phyloP scores from a whole-genome alignment of 495 filamentous ascomycete genomes.

The Cladorrhinum samala region DNA sequence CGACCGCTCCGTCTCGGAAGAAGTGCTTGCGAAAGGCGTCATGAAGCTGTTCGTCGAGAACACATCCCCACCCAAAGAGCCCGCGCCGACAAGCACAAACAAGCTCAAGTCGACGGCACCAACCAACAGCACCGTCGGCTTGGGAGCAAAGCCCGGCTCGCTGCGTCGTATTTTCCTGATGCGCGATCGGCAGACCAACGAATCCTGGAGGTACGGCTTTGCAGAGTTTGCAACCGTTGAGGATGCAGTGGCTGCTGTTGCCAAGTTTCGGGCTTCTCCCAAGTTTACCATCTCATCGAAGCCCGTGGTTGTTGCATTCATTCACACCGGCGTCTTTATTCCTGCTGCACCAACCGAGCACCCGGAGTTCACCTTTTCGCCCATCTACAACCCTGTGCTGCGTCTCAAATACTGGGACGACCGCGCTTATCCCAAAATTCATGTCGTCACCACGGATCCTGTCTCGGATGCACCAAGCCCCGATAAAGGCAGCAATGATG shows the following conservation, averaged over 20 bases:
- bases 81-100: slow-evolving; percentile 32
- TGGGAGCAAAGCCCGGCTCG: slow-evolving; percentile 71
- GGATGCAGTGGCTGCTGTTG: slow-evolving; percentile 73
- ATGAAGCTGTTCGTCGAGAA: slow-evolving; percentile 62
- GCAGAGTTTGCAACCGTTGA: slow-evolving; percentile 73
- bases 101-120: slow-evolving; percentile 69
- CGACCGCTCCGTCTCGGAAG: slow-evolving; percentile 68
- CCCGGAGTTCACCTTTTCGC: slow-evolving; percentile 63
- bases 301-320: slow-evolving; percentile 67
- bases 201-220: slow-evolving; percentile 85
- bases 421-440: slow-evolving; percentile 64
- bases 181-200: slow-evolving; percentile 64
- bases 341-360: slow-evolving; percentile 51
- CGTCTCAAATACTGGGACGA: slow-evolving; percentile 83
- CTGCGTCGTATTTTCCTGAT: slow-evolving; percentile 74
- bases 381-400: slow-evolving; percentile 61
- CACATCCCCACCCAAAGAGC: slow-evolving; percentile 32
- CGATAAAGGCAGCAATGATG: slow-evolving; percentile 30
- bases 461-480: slow-evolving; percentile 26
- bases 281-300: slow-evolving; percentile 83
- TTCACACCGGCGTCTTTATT: slow-evolving; percentile 84
- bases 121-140: slow-evolving; percentile 57
- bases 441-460: slow-evolving; percentile 50
- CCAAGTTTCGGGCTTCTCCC: slow-evolving; percentile 66
- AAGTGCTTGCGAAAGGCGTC: slow-evolving; percentile 71